Evolutionary conservation across 1,139 yeast species (phyloP), one percentile per base, ranked within the genome.

Genomic region (Pichia sp.): DNA sequence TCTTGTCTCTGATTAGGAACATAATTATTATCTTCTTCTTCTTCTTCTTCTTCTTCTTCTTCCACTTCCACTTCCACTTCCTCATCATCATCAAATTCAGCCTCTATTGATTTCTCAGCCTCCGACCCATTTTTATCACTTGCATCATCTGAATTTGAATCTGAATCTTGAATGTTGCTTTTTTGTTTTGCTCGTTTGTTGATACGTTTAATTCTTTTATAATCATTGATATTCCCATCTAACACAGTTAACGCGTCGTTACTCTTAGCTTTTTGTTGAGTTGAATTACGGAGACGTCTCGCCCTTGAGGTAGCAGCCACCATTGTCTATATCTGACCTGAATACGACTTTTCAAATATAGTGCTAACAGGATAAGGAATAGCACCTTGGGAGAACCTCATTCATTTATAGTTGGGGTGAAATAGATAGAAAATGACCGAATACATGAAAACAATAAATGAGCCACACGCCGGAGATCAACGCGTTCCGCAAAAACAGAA

Each of bases 191-290:
- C 18, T n/a, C 37, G 4, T 3, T 18, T 16, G 16, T 18, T 34
- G 4, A 13, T 34, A 7, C 3, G 18, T 8, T 34, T 34, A 16
- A 13, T 18, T 4, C 18, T 6, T 13, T n/a, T 12, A 16, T 16
- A 13, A 9, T 34, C n/a, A 8, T 34, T 34, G 18, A 34, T 16
- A n/a, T 34, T 34, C 18, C 18, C 18, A 16, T 49, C 52, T 21
- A 49, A 9, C 12, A 30, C 43, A 10, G 47, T 43, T 48, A 51
- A 48, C 52, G 54, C 52, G 51, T 54, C 53, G 21, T 46, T 48
- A 26, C 28, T 45, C 5, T 49, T 41, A 3, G 37, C 13, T 8
- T 46, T 41, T 28, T 25, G 36, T 13, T 47, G 43, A 9, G 50
- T 34, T 1, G 54, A 48, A 10, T 26, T 23, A 39, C 52, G 49